Percentiles rank a stretch among this genome's conserved stretches.
Conservation (phyloP, 1,284 basidiomycete species). For the Cryptococcus depauperatus region DNA sequence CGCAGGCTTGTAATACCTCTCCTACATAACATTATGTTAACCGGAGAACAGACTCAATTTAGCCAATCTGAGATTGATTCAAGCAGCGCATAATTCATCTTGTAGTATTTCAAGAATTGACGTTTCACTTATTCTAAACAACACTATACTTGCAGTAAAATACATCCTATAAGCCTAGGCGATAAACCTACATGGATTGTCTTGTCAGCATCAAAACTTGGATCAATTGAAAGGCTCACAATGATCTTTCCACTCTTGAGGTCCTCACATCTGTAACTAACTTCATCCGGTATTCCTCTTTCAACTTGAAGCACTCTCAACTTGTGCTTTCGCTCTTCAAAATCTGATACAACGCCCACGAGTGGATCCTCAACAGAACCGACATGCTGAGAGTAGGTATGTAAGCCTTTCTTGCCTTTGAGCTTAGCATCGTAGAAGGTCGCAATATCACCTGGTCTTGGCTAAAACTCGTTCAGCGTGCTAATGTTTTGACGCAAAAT, state of each 20-base stretch:
- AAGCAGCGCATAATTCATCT: too few species aligned
- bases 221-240: slow-evolving; percentile 46
- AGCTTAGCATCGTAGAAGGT: slow-evolving; percentile 67
- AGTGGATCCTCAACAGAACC: slow-evolving; percentile 56
- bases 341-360: slow-evolving; percentile 69
- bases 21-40: too few species aligned
- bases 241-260: slow-evolving; percentile 73
- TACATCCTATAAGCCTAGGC: too few species aligned
- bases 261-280: slow-evolving; percentile 79
- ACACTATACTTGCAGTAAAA: too few species aligned
- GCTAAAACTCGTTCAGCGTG: slow-evolving; percentile 20
- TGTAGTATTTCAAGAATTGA: too few species aligned
- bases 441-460: slow-evolving; percentile 73
- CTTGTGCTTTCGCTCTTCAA: slow-evolving; percentile 69
- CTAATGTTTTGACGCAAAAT: not conserved
- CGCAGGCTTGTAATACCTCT: too few species aligned
- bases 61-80: too few species aligned
- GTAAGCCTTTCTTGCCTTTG: slow-evolving; percentile 74
- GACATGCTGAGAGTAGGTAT: slow-evolving; percentile 59
- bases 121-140: too few species aligned
- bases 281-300: slow-evolving; percentile 56
- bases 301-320: slow-evolving; percentile 65
- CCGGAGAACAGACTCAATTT: too few species aligned
- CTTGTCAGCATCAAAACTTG: not conserved
- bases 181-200: not conserved